Base-by-base conservation (phyloP, 2,329 filamentous ascomycete genomes). In the Lasiodiplodia gonubiensis region DNA sequence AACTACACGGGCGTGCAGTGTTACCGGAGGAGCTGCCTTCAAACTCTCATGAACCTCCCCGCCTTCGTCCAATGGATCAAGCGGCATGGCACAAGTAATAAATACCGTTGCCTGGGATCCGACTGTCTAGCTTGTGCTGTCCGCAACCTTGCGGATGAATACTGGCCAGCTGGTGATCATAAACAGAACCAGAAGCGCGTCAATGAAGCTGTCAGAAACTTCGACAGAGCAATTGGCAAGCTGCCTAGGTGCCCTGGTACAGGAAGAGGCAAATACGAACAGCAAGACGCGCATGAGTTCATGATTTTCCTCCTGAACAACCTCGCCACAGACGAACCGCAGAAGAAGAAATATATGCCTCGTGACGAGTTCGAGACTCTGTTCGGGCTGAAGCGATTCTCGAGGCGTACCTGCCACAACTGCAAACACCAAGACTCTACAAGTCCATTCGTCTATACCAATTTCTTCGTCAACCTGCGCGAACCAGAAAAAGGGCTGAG, bases 1-100 rank as follows among this genome's bases (percentile, higher is more conserved):
- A 73, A 73, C 18, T 68, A 69, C 30, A 51, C 35, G 10, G 48
- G 55, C 30, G 63, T 66, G 8, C 68, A 54, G 49, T 73, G 72
- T 59, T 73, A 73, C 59, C 72, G 72, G 27, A 67, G 69, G 21
- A 67, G 66, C 27, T 64, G 70, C 6, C 54, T 71, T 2, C 72
- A 73, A 27, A 51, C 49, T 23, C 52, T 70, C 59, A 46, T 68
- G 52, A 64, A 68, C 63, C 12, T 70, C 60, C 52, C 71, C 66
- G n/a, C 69, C 64, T 55, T 72, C 65, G 67, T 67, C 5, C 69
- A 42, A 42, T 72, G 67, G 61, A 65, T 59, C 66, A 55, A 63
- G 0, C 39, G 35, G 18, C 70, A 70, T 21, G 57, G 25, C 3
- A 18, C 42, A 57, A 64, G 16, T n/a, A 23, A 21, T 11, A 33